Percentiles rank a stretch among this genome's conserved stretches.
phyloP scores from a whole-genome alignment of 2,329 filamentous ascomycete species.

The Colletotrichum plurivorum region DNA sequence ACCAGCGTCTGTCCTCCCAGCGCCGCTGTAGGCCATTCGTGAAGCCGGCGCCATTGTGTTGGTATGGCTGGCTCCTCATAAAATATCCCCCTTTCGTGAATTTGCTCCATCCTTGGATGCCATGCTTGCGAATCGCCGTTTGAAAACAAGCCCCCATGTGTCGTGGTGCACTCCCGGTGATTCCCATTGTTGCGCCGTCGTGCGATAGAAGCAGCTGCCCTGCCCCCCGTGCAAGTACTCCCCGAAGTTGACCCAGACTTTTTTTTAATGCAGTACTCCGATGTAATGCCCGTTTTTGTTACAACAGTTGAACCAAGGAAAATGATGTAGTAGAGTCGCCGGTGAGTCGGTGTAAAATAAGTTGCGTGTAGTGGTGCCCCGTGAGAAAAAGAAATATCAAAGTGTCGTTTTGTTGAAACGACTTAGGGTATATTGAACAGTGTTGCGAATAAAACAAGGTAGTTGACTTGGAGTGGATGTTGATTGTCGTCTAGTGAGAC shows the following conservation, averaged over 20 bases:
- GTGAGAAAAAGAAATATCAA: slow-evolving; percentile 24
- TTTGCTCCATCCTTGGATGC: slow-evolving; percentile 42
- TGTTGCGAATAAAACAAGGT: slow-evolving; percentile 45
- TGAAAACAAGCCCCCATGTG: slow-evolving; percentile 30
- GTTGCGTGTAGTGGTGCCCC: slow-evolving; percentile 47
- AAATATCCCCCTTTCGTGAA: slow-evolving; percentile 25
- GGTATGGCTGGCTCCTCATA: slow-evolving; percentile 5
- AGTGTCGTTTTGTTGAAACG: slow-evolving; percentile 35
- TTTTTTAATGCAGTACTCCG: slow-evolving; percentile 66
- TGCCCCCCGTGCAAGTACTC: slow-evolving; percentile 47
- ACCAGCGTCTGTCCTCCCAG: slow-evolving; percentile 6
- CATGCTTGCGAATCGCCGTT: slow-evolving; percentile 52
- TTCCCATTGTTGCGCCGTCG: slow-evolving; percentile 48
- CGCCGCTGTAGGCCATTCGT: slow-evolving; percentile 4
- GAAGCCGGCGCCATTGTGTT: slow-evolving; percentile 2
- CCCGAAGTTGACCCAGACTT: slow-evolving; percentile 37
- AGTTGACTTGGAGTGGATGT: slow-evolving; percentile 31
- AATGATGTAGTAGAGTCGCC: slow-evolving; percentile 41
- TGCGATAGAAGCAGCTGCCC: slow-evolving; percentile 45
- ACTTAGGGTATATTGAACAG: slow-evolving; percentile 43
- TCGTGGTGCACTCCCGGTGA: slow-evolving; percentile 33
- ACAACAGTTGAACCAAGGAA: slow-evolving; percentile 51
- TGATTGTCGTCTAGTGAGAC: slow-evolving; percentile 60
- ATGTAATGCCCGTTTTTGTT: slow-evolving; percentile 62
- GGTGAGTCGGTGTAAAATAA: slow-evolving; percentile 46